These are phyloP conservation scores for Typha latifolia DNA, from an alignment of 176 grass and related monocot species.

Conservation along the genomic window DNA sequence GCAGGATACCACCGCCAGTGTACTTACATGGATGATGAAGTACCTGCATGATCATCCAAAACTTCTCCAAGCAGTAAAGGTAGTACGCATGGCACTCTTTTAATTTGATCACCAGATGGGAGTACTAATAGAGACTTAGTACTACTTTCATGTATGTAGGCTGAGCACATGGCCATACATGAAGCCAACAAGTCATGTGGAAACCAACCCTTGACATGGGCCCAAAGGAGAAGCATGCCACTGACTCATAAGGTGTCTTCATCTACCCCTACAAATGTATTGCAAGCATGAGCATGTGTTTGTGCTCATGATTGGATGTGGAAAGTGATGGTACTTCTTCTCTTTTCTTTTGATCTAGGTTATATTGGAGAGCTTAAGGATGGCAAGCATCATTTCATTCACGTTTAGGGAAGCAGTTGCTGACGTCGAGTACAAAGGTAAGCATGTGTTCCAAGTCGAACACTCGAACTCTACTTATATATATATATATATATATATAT, in stretches of 20 bases:
- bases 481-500: not conserved
- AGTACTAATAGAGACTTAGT: not conserved
- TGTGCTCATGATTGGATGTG: slow-evolving; percentile 17
- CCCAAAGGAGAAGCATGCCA: slow-evolving; percentile 64
- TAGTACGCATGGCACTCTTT: not conserved
- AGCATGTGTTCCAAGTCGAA: slow-evolving; percentile 4
- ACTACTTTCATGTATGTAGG: slow-evolving; percentile 20
- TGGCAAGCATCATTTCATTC: slow-evolving; percentile 97
- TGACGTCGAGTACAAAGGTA: slow-evolving; percentile 99
- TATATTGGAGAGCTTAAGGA: slow-evolving; percentile 94
- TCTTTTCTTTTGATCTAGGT: slow-evolving; percentile 35
- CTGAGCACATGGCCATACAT: slow-evolving; percentile 57
- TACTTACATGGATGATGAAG: slow-evolving; percentile 90
- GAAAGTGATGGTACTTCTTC: slow-evolving; percentile 26
- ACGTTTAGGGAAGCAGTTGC: slow-evolving; percentile 91
- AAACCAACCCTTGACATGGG: slow-evolving; percentile 54
- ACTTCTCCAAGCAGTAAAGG: slow-evolving; percentile 48
- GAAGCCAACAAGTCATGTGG: slow-evolving; percentile 47
- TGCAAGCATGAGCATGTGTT: not conserved
- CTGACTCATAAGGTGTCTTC: slow-evolving; percentile 61
- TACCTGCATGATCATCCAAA: slow-evolving; percentile 77
- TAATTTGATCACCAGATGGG: too few relatives aligned
- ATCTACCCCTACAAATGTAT: not conserved
- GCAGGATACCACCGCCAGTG: slow-evolving; percentile 95
- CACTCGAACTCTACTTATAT: not conserved